These are phyloP conservation scores for Eucalyptus camaldulensis DNA, from an alignment of 345 rosid genomes.

Conservation along the genomic window DNA sequence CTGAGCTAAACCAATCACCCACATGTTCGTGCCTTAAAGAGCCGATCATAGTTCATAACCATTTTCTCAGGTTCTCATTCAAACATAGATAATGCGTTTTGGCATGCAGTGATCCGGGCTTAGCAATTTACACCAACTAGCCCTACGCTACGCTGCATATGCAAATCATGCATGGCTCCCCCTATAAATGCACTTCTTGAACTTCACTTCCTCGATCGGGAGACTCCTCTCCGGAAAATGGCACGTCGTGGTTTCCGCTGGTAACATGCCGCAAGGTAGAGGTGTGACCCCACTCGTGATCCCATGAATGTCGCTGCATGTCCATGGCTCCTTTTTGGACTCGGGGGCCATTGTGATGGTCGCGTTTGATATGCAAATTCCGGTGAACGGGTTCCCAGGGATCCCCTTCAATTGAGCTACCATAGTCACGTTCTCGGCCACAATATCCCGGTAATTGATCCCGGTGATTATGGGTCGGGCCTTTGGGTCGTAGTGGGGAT, in stretches of 20 bases:
- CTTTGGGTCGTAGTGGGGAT: constrained; percentile 47
- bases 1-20: neutral
- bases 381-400: constrained; percentile 42
- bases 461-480: constrained; percentile 53
- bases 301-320: constrained; percentile 47
- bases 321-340: constrained; percentile 60
- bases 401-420: constrained; percentile 63
- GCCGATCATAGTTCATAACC: neutral
- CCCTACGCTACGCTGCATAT: neutral
- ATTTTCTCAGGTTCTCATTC: neutral
- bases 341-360: constrained; percentile 43
- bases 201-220: constrained; percentile 54
- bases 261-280: constrained; percentile 30
- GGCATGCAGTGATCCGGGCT: neutral
- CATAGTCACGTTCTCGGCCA: constrained; percentile 54
- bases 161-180: constrained; percentile 2
- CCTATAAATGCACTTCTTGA: constrained; percentile 38
- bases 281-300: constrained; percentile 45
- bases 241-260: constrained; percentile 32
- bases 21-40: neutral
- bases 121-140: neutral
- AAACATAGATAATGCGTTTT: neutral
- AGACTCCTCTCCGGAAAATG: constrained; percentile 43
- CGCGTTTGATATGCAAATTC: constrained; percentile 60
- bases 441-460: constrained; percentile 54